Base-by-base conservation (phyloP, 2,329 filamentous ascomycete genomes). In the Chrysoporthe austroafricana region DNA sequence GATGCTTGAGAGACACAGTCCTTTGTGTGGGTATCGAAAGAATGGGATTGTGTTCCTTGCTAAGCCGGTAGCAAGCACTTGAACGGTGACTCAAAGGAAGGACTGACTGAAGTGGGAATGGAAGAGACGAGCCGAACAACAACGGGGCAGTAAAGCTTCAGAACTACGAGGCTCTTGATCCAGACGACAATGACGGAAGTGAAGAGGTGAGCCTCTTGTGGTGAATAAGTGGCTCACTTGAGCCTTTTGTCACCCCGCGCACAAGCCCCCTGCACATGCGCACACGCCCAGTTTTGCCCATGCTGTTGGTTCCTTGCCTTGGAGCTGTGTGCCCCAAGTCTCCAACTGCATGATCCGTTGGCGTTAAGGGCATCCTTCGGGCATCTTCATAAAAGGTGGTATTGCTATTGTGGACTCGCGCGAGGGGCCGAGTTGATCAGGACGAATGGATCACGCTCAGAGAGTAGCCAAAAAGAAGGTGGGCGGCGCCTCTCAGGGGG, bases 21-120 rank as follows among this genome's bases (percentile, higher is more conserved):
- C 62, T 61, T 67, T 64, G 66, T 64, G 4, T 16, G 13, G 32
- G 32, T 34, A 16, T 16, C 32, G 39, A 32, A 60, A 21, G 32
- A 60, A 52, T 62, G 54, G 21, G 59, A 39, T 36, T 67, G 60
- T 44, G 59, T 36, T 56, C 34, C 43, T 58, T 58, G 61, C 61
- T 64, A 63, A 54, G 62, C 62, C 54, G n/a, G 66, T 36, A 67
- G 54, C 56, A 48, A 42, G 34, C 61, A 67, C 44, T 44, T 56
- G 66, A 46, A 61, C 46, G 42, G 36, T 59, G 59, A 34, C 34
- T 44, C 44, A 54, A 52, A 64, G 16, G 36, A 64, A 64, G 34
- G 61, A 61, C 44, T 39, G 44, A 50, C 44, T 16, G 44, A 36
- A 50, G 60, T 39, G 42, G 54, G 39, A 59, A 60, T 50, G 59